Percentiles rank a stretch among this genome's conserved stretches.
Conservation (phyloP, 805 yeast species). For the Alloascoidea hylecoeti region DNA sequence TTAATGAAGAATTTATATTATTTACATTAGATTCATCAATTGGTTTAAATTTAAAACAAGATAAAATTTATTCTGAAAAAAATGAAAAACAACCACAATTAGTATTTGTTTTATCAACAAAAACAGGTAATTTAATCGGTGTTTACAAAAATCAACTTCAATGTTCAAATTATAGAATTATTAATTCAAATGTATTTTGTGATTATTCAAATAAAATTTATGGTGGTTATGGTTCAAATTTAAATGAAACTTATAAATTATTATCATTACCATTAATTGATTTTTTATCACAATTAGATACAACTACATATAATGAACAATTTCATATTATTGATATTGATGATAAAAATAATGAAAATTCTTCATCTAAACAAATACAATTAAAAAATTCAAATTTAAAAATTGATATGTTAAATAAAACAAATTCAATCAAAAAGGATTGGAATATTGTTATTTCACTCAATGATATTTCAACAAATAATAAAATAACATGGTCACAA, state of each 20-base stretch:
- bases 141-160: not conserved
- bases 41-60: not conserved
- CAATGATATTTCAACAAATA: not conserved
- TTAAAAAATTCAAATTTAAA: not conserved
- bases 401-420: not conserved
- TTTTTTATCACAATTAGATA: not conserved
- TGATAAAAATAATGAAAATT: too few species aligned
- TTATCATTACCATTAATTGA: not conserved
- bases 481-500: not conserved
- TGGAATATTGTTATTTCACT: not conserved
- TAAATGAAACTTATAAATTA: not conserved
- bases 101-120: not conserved
- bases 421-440: not conserved
- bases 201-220: not conserved
- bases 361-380: too few species aligned
- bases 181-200: not conserved
- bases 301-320: not conserved
- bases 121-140: not conserved
- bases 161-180: slow-evolving; percentile 1
- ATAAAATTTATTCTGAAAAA: too few species aligned
- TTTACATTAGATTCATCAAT: not conserved
- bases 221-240: not conserved
- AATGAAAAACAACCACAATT: not conserved
- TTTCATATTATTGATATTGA: not conserved
- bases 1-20: not conserved